Evolutionary conservation across 306 rosid species (phyloP).

Genomic region (Glycine latifolia): DNA sequence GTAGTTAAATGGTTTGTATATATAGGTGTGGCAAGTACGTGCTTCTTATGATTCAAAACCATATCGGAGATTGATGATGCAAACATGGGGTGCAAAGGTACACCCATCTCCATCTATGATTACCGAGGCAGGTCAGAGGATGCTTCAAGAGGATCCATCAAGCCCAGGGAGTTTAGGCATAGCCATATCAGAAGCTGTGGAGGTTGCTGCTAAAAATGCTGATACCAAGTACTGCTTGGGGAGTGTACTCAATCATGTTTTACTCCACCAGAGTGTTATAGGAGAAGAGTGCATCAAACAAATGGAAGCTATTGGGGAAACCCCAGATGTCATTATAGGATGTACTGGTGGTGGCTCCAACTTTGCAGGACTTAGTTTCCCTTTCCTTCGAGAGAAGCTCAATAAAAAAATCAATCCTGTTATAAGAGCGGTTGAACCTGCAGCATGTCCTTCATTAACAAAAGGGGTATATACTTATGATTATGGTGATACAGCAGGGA

Average conservation of each 20-base stretch:
- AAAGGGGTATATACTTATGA: conserved; percentile 84
- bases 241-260: conserved; percentile 92
- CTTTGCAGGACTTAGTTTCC: conserved; percentile 93
- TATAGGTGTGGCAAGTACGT: conserved; percentile 97
- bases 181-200: conserved; percentile 96
- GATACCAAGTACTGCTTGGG: conserved; percentile 90
- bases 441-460: conserved; percentile 95
- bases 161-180: conserved; percentile 96
- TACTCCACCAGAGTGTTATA: conserved; percentile 90
- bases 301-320: conserved; percentile 93
- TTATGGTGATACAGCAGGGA: conserved; percentile 88
- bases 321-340: conserved; percentile 86
- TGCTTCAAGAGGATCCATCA: conserved; percentile 73
- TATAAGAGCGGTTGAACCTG: conserved; percentile 92
- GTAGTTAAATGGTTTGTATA: conserved; percentile 34
- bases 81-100: conserved; percentile 98
- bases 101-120: conserved; percentile 88
- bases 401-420: conserved; percentile 75
- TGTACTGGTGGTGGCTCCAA: conserved; percentile 98
- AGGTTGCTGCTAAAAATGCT: conserved; percentile 73
- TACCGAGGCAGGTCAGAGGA: conserved; percentile 74
- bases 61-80: conserved; percentile 90
- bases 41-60: conserved; percentile 93
- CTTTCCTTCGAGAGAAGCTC: conserved; percentile 86
- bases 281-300: conserved; percentile 94